These are phyloP conservation scores for Phenoliferia sp. DNA, from an alignment of 1,284 basidiomycete species.

Conservation along the genomic window DNA sequence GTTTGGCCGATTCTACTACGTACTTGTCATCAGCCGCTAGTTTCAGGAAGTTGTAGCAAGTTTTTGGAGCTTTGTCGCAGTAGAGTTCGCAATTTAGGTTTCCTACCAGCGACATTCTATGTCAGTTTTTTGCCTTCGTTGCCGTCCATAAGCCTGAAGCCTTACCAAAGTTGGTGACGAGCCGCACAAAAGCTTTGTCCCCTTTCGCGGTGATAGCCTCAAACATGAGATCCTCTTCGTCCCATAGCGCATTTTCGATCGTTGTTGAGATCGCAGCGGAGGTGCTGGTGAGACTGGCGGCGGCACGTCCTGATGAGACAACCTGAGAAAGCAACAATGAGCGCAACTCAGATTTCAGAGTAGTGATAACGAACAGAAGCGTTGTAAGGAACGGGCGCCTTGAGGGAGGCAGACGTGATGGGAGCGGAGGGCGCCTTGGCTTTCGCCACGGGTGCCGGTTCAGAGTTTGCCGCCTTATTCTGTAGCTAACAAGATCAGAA, in stretches of 20 bases:
- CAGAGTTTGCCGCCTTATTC: conserved; percentile 3
- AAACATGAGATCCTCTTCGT: conserved; percentile 89
- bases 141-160: conserved; percentile 5
- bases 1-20: conserved; percentile 63
- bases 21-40: background rate
- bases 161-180: conserved; percentile 20
- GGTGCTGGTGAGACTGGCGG: conserved; percentile 89
- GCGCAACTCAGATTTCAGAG: background rate
- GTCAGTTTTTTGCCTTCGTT: too few species aligned
- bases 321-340: conserved; percentile 43
- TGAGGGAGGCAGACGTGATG: conserved; percentile 4
- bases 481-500: background rate
- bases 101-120: conserved; percentile 60
- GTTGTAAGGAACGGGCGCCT: conserved; percentile 59
- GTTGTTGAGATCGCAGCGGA: conserved; percentile 73
- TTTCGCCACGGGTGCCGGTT: background rate
- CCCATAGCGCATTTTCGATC: conserved; percentile 74
- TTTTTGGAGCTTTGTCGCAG: conserved; percentile 93
- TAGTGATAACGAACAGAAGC: conserved; percentile 50
- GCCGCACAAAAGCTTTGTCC: conserved; percentile 26
- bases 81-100: conserved; percentile 87
- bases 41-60: conserved; percentile 88
- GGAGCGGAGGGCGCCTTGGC: background rate
- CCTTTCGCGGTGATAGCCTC: conserved; percentile 46
- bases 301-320: conserved; percentile 81